phyloP scores from a whole-genome alignment of 345 rosid genomes.

The Alliaria petiolata region DNA sequence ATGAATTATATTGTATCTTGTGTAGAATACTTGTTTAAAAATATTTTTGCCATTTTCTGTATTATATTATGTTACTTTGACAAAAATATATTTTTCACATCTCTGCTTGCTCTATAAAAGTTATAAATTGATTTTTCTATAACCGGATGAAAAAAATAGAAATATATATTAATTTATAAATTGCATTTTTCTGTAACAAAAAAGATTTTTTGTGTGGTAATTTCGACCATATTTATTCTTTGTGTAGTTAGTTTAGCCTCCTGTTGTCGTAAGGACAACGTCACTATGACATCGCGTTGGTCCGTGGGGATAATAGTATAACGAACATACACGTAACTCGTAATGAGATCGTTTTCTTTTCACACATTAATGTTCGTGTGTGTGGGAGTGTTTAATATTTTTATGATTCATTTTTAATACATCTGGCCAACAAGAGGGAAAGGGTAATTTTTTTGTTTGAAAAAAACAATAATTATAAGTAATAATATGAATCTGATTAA shows the following conservation, averaged over 20 bases:
- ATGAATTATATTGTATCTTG: neutral
- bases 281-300: slow-evolving; percentile 26
- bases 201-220: neutral
- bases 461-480: neutral
- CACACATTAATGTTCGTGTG: slow-evolving; percentile 20
- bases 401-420: slow-evolving; percentile 8
- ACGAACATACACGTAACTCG: slow-evolving; percentile 22
- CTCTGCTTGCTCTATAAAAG: neutral
- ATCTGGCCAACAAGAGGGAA: slow-evolving; percentile 14
- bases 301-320: neutral
- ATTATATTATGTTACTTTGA: neutral
- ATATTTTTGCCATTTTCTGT: too few species aligned
- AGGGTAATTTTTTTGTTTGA: neutral
- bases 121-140: neutral
- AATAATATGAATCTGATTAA: slow-evolving; percentile 19
- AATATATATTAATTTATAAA: neutral
- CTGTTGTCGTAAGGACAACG: slow-evolving; percentile 25
- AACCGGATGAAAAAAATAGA: neutral
- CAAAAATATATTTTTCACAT: neutral
- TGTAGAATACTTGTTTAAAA: neutral
- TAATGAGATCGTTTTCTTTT: slow-evolving; percentile 11
- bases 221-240: neutral
- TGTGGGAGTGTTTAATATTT: neutral
- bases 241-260: neutral
- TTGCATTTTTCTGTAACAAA: neutral